These are phyloP conservation scores for Aureobasidium sp. DNA, from an alignment of 2,329 filamentous ascomycete species.

Conservation along the genomic window DNA sequence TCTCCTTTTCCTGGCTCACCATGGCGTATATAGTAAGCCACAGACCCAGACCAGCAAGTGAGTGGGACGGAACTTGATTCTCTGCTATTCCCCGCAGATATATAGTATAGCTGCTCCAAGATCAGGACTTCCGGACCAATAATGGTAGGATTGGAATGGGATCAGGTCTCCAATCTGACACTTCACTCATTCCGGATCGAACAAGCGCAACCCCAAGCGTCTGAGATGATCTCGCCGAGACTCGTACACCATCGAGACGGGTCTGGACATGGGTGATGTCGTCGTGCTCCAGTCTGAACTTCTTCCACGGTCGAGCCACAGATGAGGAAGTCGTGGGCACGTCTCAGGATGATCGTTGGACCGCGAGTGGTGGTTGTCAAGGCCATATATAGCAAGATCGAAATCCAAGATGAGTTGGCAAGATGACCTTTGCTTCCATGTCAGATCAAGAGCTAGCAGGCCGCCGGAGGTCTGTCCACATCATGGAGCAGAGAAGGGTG, in stretches of 20 bases:
- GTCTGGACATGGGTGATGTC: neutral
- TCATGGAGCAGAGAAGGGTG: neutral
- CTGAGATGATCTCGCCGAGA: no score
- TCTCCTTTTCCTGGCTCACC: neutral
- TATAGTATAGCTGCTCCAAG: no score
- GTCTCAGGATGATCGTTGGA: neutral
- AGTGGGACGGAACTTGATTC: no score
- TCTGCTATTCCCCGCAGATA: no score
- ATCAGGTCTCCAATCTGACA: no score
- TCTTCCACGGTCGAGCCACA: neutral
- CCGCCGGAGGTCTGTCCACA: neutral
- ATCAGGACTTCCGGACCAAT: no score
- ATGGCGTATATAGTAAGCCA: neutral
- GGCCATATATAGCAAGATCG: neutral
- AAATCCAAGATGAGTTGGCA: neutral
- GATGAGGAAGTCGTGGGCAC: neutral
- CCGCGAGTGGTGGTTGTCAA: neutral
- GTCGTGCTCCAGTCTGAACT: neutral
- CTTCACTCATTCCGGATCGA: no score
- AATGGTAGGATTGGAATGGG: no score
- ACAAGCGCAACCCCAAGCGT: no score
- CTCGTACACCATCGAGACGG: neutral
- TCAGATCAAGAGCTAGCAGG: neutral
- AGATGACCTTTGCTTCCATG: no score
- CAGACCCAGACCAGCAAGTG: no score